phyloP scores from a whole-genome alignment of 139 green algal genomes.

The Auxenochlorella protothecoides region DNA sequence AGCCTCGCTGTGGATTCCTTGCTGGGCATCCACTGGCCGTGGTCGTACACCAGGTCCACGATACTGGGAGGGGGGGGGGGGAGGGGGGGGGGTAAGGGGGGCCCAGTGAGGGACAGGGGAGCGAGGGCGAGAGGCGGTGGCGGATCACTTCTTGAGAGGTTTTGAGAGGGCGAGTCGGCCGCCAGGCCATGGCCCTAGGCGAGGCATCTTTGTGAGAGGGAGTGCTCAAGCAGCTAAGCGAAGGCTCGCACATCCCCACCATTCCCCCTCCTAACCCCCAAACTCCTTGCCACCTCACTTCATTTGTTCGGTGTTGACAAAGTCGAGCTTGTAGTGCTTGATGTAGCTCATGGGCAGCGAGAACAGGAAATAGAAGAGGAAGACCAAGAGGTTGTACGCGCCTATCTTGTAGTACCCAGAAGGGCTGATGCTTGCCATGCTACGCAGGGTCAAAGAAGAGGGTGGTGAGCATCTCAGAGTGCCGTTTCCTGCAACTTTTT shows the following conservation, averaged over 20 bases:
- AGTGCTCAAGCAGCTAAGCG: too few relatives aligned
- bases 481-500: too few relatives aligned
- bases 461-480: background rate
- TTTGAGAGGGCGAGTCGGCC: too few relatives aligned
- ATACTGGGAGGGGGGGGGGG: background rate
- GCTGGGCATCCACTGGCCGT: conserved; percentile 2
- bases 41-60: conserved; percentile 1
- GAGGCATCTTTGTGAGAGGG: too few relatives aligned
- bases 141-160: too few relatives aligned
- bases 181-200: too few relatives aligned
- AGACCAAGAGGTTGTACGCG: background rate
- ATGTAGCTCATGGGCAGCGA: conserved; percentile 30
- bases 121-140: too few relatives aligned
- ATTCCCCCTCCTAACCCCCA: too few relatives aligned
- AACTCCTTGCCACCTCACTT: conserved; percentile 2
- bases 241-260: too few relatives aligned
- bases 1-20: too few relatives aligned
- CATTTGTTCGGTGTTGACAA: conserved; percentile 2
- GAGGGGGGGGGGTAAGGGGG: background rate
- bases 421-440: background rate
- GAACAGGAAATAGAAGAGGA: conserved; percentile 25
- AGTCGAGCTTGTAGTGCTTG: conserved; percentile 8
- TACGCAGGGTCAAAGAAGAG: background rate
- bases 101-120: too few relatives aligned
- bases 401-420: background rate